Conservation (phyloP, 2,329 filamentous ascomycete species). For the Claviceps sp. region DNA sequence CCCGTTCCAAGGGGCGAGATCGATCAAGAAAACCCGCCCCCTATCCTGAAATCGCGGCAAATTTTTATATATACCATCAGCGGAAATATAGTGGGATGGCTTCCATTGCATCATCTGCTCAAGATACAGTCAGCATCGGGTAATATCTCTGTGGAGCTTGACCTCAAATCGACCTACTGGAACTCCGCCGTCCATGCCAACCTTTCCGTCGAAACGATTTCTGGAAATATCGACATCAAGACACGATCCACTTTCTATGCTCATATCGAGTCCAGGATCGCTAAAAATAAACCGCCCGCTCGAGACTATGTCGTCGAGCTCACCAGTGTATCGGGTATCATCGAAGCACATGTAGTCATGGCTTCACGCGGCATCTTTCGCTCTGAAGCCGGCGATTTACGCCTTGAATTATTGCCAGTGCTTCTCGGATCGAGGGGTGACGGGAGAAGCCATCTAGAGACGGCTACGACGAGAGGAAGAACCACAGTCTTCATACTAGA, state of each 20-base stretch:
- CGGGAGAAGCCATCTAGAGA: constrained; percentile 18
- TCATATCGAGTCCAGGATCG: too few relatives aligned
- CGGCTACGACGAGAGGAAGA: constrained; percentile 30
- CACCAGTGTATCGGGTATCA: neutral
- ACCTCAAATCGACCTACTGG: too few relatives aligned
- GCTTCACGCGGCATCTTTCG: constrained; percentile 21
- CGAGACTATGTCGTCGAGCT: neutral
- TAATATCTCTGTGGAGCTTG: too few relatives aligned
- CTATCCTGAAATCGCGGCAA: too few relatives aligned
- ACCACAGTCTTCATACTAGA: constrained; percentile 15
- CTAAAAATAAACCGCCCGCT: neutral
- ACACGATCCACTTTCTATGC: neutral
- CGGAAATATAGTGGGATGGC: too few relatives aligned
- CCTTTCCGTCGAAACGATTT: too few relatives aligned
- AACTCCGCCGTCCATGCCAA: too few relatives aligned
- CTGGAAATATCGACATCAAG: neutral
- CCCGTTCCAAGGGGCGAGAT: too few relatives aligned
- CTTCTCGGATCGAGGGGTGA: constrained; percentile 27
- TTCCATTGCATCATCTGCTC: too few relatives aligned
- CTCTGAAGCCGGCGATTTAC: constrained; percentile 28
- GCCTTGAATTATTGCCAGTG: constrained; percentile 21
- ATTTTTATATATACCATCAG: too few relatives aligned
- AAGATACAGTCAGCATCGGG: too few relatives aligned
- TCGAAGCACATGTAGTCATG: constrained; percentile 24
- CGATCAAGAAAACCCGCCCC: too few relatives aligned